phyloP scores from a whole-genome alignment of 2,329 filamentous ascomycete genomes.

The Cytospora schulzeri region DNA sequence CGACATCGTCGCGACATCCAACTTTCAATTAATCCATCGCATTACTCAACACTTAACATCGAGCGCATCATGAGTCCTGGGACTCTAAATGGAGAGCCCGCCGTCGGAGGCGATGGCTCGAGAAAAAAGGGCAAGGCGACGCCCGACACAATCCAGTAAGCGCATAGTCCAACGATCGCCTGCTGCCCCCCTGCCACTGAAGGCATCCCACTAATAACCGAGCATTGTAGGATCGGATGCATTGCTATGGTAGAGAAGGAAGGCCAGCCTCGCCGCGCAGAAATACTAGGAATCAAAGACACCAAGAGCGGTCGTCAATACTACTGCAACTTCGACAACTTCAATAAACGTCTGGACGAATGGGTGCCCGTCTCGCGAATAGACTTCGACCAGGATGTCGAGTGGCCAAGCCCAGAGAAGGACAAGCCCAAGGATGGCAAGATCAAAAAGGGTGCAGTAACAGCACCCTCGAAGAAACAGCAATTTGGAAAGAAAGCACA shows the following conservation, averaged over 20 bases:
- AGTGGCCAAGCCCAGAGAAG: conserved; percentile 94
- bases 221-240: conserved; percentile 50
- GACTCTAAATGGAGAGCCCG: conserved; percentile 51
- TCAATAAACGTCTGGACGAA: conserved; percentile 85
- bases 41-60: conserved; percentile 25
- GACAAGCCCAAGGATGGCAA: conserved; percentile 74
- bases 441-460: conserved; percentile 67
- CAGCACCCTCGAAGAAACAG: conserved; percentile 58
- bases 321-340: conserved; percentile 97
- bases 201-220: conserved; percentile 13
- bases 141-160: conserved; percentile 77
- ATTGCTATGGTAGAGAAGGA: conserved; percentile 69
- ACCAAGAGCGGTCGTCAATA: conserved; percentile 86
- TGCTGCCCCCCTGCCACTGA: neutral
- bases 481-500: conserved; percentile 59
- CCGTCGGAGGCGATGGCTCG: conserved; percentile 59
- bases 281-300: conserved; percentile 92
- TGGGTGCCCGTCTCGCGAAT: conserved; percentile 85
- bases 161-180: conserved; percentile 29
- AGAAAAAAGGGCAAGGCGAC: conserved; percentile 80
- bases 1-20: neutral
- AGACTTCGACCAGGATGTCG: conserved; percentile 86
- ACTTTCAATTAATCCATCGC: conserved; percentile 26
- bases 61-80: conserved; percentile 56
- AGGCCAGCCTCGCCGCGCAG: conserved; percentile 84